Conservation (phyloP, 2,329 filamentous ascomycete genomes). For the Ilyonectria sp. region DNA sequence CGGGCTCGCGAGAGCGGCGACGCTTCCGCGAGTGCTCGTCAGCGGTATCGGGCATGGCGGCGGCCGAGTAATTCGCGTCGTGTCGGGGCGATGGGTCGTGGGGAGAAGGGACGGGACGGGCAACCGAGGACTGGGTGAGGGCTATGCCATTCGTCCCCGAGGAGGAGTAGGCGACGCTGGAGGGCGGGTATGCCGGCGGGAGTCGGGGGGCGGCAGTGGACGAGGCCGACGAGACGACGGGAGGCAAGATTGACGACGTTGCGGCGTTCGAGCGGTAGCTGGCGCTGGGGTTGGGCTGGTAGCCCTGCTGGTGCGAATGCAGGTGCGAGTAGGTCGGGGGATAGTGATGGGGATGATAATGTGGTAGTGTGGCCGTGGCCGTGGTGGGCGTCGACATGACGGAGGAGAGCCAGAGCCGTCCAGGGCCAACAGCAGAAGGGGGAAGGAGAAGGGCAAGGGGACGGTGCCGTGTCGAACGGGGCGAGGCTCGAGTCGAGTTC, state of each 20-base stretch:
- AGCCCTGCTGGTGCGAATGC: slow-evolving; percentile 52
- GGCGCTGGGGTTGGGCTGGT: slow-evolving; percentile 47
- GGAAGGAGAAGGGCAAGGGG: slow-evolving; percentile 30
- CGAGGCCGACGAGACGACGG: slow-evolving; percentile 47
- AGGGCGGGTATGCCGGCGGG: slow-evolving; percentile 49
- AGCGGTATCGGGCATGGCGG: slow-evolving; percentile 49
- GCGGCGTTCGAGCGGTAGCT: slow-evolving; percentile 51
- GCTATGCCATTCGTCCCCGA: slow-evolving; percentile 52
- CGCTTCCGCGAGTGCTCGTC: slow-evolving; percentile 62
- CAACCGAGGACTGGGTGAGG: slow-evolving; percentile 49
- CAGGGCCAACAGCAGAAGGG: slow-evolving; percentile 39
- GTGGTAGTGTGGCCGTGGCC: slow-evolving; percentile 80
- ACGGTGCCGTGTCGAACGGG: slow-evolving; percentile 41
- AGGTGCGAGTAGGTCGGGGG: slow-evolving; percentile 66
- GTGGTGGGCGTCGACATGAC: slow-evolving; percentile 87
- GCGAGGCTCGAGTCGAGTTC: slow-evolving; percentile 32
- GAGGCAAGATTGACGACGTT: slow-evolving; percentile 49
- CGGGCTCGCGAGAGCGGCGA: slow-evolving; percentile 74
- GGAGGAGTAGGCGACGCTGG: slow-evolving; percentile 51
- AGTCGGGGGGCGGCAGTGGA: slow-evolving; percentile 40
- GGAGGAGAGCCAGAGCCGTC: slow-evolving; percentile 44
- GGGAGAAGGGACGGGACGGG: slow-evolving; percentile 50
- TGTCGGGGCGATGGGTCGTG: slow-evolving; percentile 49
- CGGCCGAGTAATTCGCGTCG: slow-evolving; percentile 46
- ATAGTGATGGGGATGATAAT: slow-evolving; percentile 77